Percentiles rank a stretch among this genome's conserved stretches.
These are phyloP conservation scores for Penicillium paradoxum DNA, from an alignment of 495 filamentous ascomycete genomes.

Conservation along the genomic window DNA sequence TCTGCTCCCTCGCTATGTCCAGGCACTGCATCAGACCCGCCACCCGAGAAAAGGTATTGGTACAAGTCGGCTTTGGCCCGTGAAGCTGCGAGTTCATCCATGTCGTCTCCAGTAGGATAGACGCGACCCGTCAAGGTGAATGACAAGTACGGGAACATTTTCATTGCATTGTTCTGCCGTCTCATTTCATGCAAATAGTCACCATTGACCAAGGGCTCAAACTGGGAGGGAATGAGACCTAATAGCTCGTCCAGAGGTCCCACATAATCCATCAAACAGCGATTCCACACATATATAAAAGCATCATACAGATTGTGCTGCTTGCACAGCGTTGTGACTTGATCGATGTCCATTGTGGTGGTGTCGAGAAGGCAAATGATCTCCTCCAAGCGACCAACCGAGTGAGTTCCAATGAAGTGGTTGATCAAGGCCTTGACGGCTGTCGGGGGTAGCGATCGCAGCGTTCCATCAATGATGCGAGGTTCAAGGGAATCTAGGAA, in stretches of 20 bases:
- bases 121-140: conserved; percentile 86
- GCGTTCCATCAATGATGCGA: conserved; percentile 72
- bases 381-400: conserved; percentile 78
- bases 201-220: conserved; percentile 30
- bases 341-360: conserved; percentile 86
- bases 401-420: conserved; percentile 68
- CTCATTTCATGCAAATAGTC: conserved; percentile 30
- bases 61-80: conserved; percentile 84
- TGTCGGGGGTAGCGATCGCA: conserved; percentile 70
- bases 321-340: conserved; percentile 85
- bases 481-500: conserved; percentile 86
- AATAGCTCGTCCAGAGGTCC: conserved; percentile 85
- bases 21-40: conserved; percentile 52
- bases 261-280: conserved; percentile 80
- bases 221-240: conserved; percentile 50
- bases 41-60: conserved; percentile 86
- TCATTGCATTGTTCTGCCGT: conserved; percentile 62
- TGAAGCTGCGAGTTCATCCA: conserved; percentile 61
- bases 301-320: conserved; percentile 90
- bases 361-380: conserved; percentile 92
- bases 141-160: conserved; percentile 92
- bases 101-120: conserved; percentile 77
- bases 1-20: conserved; percentile 56
- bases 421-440: conserved; percentile 82
- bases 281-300: conserved; percentile 95